A percentile compares a stretch with the other conserved stretches of the same genome.
Evolutionary conservation across 148 eudicot species (phyloP).

Genomic region (Rhododendron griersonianum): DNA sequence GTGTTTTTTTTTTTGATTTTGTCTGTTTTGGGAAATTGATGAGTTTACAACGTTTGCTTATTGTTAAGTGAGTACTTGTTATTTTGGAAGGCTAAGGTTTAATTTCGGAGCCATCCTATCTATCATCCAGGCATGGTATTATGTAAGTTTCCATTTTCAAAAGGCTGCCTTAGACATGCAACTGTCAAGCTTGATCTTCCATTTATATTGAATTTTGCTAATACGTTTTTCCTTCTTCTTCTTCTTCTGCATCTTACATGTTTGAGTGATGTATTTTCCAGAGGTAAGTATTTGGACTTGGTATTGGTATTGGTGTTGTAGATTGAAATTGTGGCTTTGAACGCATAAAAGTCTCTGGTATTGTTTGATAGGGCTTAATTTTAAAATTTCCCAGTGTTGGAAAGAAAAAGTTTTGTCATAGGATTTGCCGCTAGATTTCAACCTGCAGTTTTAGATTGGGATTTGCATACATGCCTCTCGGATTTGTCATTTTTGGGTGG

Average conservation of each 20-base stretch:
- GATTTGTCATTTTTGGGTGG: neutral
- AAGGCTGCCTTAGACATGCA: neutral
- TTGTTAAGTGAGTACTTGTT: neutral
- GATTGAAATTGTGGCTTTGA: neutral
- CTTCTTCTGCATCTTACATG: neutral
- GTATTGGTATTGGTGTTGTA: neutral
- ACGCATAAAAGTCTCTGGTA: no score
- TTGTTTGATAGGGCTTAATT: neutral
- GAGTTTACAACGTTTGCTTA: neutral
- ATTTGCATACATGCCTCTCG: neutral
- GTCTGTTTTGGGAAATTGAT: neutral
- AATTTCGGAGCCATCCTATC: neutral
- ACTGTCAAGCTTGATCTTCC: neutral
- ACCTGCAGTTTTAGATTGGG: neutral
- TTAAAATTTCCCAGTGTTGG: neutral
- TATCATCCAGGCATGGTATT: neutral
- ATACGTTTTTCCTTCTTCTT: neutral
- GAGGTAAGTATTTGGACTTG: neutral
- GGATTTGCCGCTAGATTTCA: neutral
- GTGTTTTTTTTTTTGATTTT: neutral
- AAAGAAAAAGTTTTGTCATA: neutral
- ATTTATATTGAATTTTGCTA: neutral
- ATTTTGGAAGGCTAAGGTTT: neutral
- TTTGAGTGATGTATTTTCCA: neutral
- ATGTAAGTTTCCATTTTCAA: neutral